Base-by-base conservation (phyloP, 148 eudicot genomes). In the Vaccinium macrocarpon region DNA sequence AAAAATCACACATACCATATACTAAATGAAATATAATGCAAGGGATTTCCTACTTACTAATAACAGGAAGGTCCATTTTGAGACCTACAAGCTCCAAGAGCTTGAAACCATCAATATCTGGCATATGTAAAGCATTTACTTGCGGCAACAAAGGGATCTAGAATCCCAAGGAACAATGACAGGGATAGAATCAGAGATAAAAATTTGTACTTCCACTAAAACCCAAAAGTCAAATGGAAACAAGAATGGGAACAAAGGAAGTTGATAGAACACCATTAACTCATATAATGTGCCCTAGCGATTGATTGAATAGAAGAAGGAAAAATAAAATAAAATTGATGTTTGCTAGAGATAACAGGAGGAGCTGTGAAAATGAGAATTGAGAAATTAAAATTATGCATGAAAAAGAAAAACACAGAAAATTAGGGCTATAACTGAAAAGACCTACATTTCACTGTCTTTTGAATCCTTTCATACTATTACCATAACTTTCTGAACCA, bases 61-160 rank as follows among this genome's bases (percentile, higher is more conserved):
- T 92, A 82, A 95, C 95, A 66, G 98, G 99, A 29, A 97, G 86
- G 86, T 95, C 93, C 96, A 93, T 93, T 83, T 94, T 97, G 75
- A 95, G 94, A 62, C 97, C 96, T 48, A 97, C 91, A 68, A 88
- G 92, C 84, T 95, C 97, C 62, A 97, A 97, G 83, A 97, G 95
- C 95, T 89, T 95, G 35, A 97, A 89, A 74, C 99, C 99, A 87
- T 95, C 98, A 91, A 97, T 97, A 83, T 93, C 98, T 15, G 98
- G 99, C 98, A 97, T 97, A 74, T 93, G 92, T 46, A 71, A 53
- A n/a, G 1, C 32, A 18, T 35, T 79, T 35, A 55, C 62, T 52
- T 7, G 12, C 19, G n/a, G 80, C 27, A 77, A 25, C 35, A 48
- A 29, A 23, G 23, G 19, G 29, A 78, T 23, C 19, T 18, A 38